Evolutionary conservation across 2,329 filamentous ascomycete species (phyloP).

Genomic region (Magnaporthiopsis rhizophila): DNA sequence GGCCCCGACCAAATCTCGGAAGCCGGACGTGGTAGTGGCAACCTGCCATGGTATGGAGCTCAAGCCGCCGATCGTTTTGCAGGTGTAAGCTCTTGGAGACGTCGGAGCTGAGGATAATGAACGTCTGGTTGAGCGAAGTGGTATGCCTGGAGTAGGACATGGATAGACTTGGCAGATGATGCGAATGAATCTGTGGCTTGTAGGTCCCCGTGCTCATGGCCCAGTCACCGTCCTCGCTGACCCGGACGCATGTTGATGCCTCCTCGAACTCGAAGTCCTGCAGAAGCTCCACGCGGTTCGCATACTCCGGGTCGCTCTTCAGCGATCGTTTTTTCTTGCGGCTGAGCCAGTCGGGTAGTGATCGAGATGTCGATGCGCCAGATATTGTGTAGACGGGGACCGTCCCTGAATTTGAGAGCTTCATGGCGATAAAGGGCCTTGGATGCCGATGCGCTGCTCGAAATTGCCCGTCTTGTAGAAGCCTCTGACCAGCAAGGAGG

Average conservation of each 20-base stretch:
- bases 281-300: constrained; percentile 86
- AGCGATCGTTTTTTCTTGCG: constrained; percentile 81
- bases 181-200: constrained; percentile 76
- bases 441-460: background rate
- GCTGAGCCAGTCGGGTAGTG: constrained; percentile 91
- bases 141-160: constrained; percentile 94
- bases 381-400: constrained; percentile 69
- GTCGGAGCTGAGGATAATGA: constrained; percentile 79
- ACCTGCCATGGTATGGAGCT: constrained; percentile 85
- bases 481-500: background rate
- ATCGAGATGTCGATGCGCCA: constrained; percentile 77
- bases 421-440: constrained; percentile 11
- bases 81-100: constrained; percentile 93
- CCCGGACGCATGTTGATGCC: constrained; percentile 74
- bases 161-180: constrained; percentile 86
- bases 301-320: constrained; percentile 87
- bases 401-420: constrained; percentile 16
- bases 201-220: constrained; percentile 85
- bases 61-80: constrained; percentile 81
- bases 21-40: constrained; percentile 85
- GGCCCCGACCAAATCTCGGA: constrained; percentile 83
- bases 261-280: constrained; percentile 94
- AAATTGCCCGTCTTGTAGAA: background rate
- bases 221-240: constrained; percentile 96
- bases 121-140: constrained; percentile 82